Evolutionary conservation across 441 rosid species (phyloP).

Genomic region (Jatropha multifida): DNA sequence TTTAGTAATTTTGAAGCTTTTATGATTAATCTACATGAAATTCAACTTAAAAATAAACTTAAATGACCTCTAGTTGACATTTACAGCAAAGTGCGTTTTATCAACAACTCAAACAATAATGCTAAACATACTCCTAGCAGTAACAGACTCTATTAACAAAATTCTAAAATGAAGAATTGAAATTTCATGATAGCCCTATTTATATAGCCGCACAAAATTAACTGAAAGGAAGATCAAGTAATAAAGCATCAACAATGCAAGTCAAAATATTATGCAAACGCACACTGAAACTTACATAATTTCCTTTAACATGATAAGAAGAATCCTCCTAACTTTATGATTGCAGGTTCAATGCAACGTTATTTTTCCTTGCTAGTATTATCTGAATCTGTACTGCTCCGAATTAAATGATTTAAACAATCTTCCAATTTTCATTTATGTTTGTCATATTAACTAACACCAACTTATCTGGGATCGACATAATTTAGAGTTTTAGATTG

Average conservation of each 20-base stretch:
- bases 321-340: background rate
- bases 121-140: too few species aligned
- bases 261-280: background rate
- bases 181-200: background rate
- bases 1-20: too few species aligned
- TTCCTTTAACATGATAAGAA: background rate
- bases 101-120: too few species aligned
- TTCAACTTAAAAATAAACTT: too few species aligned
- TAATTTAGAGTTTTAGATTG: background rate
- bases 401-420: background rate
- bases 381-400: background rate
- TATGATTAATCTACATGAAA: too few species aligned
- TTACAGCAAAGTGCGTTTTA: too few species aligned
- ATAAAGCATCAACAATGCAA: background rate
- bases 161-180: background rate
- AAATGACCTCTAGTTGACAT: too few species aligned
- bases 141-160: background rate
- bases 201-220: background rate
- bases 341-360: background rate
- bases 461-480: background rate
- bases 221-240: background rate
- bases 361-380: background rate
- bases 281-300: background rate
- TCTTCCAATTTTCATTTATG: background rate
- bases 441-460: background rate